Evolutionary conservation across 75 land plant genomes (phyloP).

Genomic region (Isoetes taiwanensis): DNA sequence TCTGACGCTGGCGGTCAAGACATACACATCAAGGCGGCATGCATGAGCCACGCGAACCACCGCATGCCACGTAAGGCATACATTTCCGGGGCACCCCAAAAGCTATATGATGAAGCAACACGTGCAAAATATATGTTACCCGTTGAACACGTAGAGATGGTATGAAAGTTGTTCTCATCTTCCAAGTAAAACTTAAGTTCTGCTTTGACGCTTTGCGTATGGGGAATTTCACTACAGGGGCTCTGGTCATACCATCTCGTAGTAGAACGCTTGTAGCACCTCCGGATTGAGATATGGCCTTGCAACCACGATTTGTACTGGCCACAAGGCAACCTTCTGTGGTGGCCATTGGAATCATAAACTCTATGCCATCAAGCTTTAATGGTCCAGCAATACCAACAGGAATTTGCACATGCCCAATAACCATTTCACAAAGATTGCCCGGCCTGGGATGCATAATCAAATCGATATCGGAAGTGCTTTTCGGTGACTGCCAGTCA

Average conservation of each 20-base stretch:
- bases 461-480: background rate
- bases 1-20: too few species aligned
- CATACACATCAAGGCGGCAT: too few species aligned
- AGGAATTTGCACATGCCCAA: background rate
- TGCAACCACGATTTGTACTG: conserved; percentile 6
- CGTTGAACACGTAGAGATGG: conserved; percentile 1
- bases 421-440: conserved; percentile 2
- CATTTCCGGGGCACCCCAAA: too few species aligned
- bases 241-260: background rate
- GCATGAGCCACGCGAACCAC: too few species aligned
- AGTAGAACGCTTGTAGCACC: background rate
- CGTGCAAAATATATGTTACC: too few species aligned
- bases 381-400: conserved; percentile 1
- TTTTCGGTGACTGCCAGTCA: background rate
- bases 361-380: background rate
- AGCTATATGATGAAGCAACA: too few species aligned
- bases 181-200: background rate
- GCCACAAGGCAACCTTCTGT: conserved; percentile 3
- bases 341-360: background rate
- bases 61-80: too few species aligned
- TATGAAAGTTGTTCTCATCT: background rate
- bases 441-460: background rate
- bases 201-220: background rate
- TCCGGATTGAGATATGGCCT: conserved; percentile 1
- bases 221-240: background rate